Evolutionary conservation across 805 yeast genomes (phyloP), one percentile per base, ranked within the genome.

Genomic region (Yamadazyma takamatsuzukensis): DNA sequence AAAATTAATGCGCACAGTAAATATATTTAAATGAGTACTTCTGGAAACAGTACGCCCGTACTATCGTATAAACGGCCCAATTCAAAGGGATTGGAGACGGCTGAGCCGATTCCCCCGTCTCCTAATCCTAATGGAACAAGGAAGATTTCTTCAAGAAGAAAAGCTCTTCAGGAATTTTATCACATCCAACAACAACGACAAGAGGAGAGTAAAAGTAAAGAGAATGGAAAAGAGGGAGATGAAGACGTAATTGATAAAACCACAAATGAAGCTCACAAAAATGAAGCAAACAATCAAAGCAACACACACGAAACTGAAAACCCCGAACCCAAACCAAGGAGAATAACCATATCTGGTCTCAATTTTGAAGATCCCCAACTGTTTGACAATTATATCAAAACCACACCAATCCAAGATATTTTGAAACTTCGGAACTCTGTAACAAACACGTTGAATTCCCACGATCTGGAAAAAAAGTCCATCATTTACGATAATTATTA

Each of bases 401-500:
- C 39, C 5, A 40, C 47, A 17, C 40, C 56, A 3, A 54, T 58
- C 5, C 49, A 53, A 23, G 64, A 60, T 4, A 57, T 61, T 2
- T 44, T 61, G 18, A 51, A 48, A 38, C 45, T 54, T 18, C 38
- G 66, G 27, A 61, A 61, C 40, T 28, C 47, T 11, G 61, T 75
- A 6, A 64, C 69, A 15, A 63, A 63, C 18, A 62, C 65, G 32
- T 58, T 77, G 35, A 74, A 72, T 37, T 53, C 73, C 11, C 76
- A 72, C 32, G 78, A 76, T 39, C 71, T 76, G 46, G 77, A 74
- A 28, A 79, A 80, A 41, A 82, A 82, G 45, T 74, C 83, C 18
- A 80, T 82, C 25, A 78, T 82, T 8, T 82, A 82, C 54, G 84
- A 82, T 53, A 82, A 82, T 48, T 82, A 82, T 62, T 80, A 77